phyloP scores from a whole-genome alignment of 176 grass and related monocot species.

The Luzula sylvatica region DNA sequence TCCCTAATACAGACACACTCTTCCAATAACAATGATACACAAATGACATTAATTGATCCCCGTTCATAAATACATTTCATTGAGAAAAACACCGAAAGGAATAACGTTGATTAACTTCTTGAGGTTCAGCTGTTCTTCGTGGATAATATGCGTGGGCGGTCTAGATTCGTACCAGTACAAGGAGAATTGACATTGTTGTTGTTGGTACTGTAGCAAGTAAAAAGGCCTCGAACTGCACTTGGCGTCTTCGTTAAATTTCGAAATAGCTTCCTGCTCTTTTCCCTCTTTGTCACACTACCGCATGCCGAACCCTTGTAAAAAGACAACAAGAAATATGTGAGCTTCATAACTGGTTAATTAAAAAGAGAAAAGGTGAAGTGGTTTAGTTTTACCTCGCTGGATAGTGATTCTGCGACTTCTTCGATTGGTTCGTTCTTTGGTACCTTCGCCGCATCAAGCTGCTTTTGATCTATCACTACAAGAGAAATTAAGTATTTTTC shows the following conservation, averaged over 20 bases:
- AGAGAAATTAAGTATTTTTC: neutral
- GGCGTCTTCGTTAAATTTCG: slow-evolving; percentile 11
- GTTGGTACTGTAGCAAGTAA: slow-evolving; percentile 11
- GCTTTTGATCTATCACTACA: neutral
- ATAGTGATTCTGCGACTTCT: neutral
- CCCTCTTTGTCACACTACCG: neutral
- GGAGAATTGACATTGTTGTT: neutral
- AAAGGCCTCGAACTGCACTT: slow-evolving; percentile 4
- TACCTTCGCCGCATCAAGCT: neutral
- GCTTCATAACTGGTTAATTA: neutral
- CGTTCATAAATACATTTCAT: no score
- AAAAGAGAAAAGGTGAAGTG: neutral
- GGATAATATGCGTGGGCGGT: no score
- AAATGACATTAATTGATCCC: no score
- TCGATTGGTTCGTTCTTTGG: slow-evolving; percentile 8
- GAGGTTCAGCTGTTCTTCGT: no score
- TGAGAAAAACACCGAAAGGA: no score
- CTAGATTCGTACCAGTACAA: neutral
- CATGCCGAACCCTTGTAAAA: neutral
- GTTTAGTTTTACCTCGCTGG: slow-evolving; percentile 2
- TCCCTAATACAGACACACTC: no score
- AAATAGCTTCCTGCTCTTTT: slow-evolving; percentile 1
- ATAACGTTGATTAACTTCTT: no score
- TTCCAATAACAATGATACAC: no score
- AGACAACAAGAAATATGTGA: neutral